phyloP scores from a whole-genome alignment of 139 green algal species.

The Coelastrella sp. region DNA sequence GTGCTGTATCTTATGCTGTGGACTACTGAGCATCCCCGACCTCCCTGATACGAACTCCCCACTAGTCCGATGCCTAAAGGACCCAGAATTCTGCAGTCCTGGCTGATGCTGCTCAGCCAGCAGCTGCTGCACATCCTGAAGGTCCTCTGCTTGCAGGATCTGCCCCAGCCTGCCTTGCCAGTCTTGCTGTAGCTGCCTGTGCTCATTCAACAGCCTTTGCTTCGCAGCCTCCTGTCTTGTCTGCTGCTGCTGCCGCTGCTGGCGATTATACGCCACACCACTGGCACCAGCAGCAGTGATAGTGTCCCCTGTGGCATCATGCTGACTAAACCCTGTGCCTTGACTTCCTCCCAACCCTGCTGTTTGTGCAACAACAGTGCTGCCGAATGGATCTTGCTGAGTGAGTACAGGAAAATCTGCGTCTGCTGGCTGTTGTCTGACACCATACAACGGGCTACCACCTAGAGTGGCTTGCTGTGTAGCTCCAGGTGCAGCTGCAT shows the following conservation, averaged over 20 bases:
- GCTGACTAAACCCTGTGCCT: background rate
- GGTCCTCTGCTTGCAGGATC: background rate
- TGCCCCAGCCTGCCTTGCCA: background rate
- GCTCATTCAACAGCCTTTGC: constrained; percentile 9
- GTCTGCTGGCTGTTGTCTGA: background rate
- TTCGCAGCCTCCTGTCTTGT: background rate
- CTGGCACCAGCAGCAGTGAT: background rate
- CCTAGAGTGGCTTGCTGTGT: background rate
- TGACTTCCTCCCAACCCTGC: background rate
- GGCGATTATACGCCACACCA: background rate
- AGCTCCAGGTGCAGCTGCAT: background rate
- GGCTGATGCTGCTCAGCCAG: background rate
- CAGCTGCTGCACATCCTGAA: background rate
- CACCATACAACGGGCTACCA: too few relatives aligned
- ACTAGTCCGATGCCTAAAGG: background rate
- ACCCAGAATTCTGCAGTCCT: background rate
- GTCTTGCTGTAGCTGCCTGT: background rate
- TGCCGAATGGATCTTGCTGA: background rate
- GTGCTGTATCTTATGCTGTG: background rate
- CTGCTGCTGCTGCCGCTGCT: background rate
- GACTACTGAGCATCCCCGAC: background rate
- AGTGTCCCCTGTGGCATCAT: background rate
- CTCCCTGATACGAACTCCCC: background rate
- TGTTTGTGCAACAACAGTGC: background rate
- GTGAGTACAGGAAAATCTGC: background rate